Evolutionary conservation across 176 grass and related monocot genomes (phyloP).

Genomic region (Coix lacrymajobi): DNA sequence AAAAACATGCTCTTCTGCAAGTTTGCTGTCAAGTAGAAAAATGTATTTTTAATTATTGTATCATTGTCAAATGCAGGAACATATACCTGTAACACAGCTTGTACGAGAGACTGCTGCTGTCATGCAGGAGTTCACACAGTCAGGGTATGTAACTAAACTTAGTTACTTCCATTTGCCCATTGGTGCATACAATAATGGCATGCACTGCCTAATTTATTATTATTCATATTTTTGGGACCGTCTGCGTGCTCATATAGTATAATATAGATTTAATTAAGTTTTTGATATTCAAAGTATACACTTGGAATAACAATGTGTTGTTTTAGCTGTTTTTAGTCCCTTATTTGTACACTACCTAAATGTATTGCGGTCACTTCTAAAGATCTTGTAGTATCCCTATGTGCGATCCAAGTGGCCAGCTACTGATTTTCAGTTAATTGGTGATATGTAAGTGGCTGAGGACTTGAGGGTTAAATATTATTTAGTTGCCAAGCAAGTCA

Average conservation of each 20-base stretch:
- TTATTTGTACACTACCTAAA: not conserved
- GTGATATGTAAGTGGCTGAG: not conserved
- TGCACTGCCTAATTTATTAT: not conserved
- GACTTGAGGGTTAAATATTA: not conserved
- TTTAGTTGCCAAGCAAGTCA: not conserved
- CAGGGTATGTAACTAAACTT: constrained; percentile 52
- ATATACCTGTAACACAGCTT: constrained; percentile 91
- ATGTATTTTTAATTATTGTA: not conserved
- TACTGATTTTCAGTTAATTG: not conserved
- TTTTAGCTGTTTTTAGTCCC: not conserved
- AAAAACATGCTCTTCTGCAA: not conserved
- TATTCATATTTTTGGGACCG: not conserved
- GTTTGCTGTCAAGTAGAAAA: not conserved
- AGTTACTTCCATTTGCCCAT: not conserved
- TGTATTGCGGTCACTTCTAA: not conserved
- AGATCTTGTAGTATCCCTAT: not conserved
- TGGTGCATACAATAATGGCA: not conserved
- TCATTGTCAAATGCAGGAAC: constrained; percentile 48
- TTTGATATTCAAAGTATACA: not conserved
- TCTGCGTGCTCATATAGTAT: not conserved
- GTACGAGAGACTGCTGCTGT: constrained; percentile 95
- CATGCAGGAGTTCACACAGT: constrained; percentile 99
- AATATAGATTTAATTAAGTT: not conserved
- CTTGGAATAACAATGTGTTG: not conserved
- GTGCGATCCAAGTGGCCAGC: no score